These are phyloP conservation scores for Verticillium zaregamsianum DNA, from an alignment of 2,329 filamentous ascomycete genomes.

Conservation along the genomic window DNA sequence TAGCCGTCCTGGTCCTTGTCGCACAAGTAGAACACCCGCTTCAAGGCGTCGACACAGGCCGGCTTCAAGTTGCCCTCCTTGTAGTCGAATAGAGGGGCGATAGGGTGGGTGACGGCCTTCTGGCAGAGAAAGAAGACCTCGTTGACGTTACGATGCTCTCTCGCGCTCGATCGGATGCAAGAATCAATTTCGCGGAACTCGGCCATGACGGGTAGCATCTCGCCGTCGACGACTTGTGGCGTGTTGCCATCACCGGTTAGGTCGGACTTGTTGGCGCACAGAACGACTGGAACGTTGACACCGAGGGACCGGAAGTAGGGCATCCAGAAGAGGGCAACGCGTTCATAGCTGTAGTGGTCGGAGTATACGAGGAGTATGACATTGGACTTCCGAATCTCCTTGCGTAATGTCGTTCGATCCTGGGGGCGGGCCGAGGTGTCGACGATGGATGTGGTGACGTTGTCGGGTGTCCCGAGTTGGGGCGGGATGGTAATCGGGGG, in stretches of 20 bases:
- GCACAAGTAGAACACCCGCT: constrained; percentile 89
- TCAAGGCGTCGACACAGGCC: constrained; percentile 78
- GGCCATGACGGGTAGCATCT: constrained; percentile 97
- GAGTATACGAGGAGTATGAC: constrained; percentile 96
- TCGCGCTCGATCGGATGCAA: constrained; percentile 89
- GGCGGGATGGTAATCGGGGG: constrained; percentile 94
- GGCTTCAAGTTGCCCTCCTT: constrained; percentile 89
- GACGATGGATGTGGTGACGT: constrained; percentile 95
- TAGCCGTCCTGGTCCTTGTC: constrained; percentile 96
- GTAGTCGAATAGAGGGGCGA: constrained; percentile 93
- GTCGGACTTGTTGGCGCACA: constrained; percentile 98
- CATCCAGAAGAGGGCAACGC: constrained; percentile 97
- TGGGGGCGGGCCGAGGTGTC: constrained; percentile 95
- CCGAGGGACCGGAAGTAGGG: constrained; percentile 95
- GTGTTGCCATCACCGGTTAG: constrained; percentile 70
- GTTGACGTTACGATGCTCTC: constrained; percentile 90
- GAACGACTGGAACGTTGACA: constrained; percentile 96
- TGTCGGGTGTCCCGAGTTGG: constrained; percentile 87
- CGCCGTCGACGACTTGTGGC: constrained; percentile 85
- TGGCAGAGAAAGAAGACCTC: constrained; percentile 97
- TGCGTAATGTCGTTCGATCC: constrained; percentile 82
- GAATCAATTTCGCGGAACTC: constrained; percentile 99
- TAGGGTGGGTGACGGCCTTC: constrained; percentile 95
- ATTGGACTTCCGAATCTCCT: constrained; percentile 94
- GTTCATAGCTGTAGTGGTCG: constrained; percentile 98